phyloP scores from a whole-genome alignment of 352 stramenopile species.

The Pythium chondricola region DNA sequence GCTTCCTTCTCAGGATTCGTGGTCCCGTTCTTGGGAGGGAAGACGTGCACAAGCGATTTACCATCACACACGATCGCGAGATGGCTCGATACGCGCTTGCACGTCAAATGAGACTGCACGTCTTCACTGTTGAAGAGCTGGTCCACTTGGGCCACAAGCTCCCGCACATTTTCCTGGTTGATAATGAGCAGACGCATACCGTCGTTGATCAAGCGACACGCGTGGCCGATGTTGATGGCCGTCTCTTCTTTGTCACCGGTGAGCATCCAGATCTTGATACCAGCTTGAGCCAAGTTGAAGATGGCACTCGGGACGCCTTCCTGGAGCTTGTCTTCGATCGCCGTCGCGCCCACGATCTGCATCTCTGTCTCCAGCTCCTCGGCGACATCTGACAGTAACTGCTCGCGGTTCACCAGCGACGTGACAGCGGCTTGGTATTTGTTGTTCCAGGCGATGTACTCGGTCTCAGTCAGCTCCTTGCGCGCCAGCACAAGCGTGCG shows the following conservation, averaged over 20 bases:
- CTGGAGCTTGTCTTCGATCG: constrained; percentile 93
- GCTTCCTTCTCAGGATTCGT: constrained; percentile 23
- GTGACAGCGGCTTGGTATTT: constrained; percentile 58
- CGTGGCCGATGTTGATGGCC: constrained; percentile 90
- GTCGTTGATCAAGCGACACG: constrained; percentile 65
- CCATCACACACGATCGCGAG: constrained; percentile 62
- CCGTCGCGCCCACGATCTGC: constrained; percentile 83
- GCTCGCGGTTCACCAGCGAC: constrained; percentile 47
- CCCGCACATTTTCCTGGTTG: constrained; percentile 38
- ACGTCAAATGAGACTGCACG: constrained; percentile 40
- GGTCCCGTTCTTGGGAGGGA: constrained; percentile 41
- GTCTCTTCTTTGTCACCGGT: constrained; percentile 94
- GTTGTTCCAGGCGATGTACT: constrained; percentile 62
- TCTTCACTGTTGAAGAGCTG: constrained; percentile 33
- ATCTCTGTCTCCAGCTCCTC: constrained; percentile 68
- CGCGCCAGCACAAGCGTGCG: constrained; percentile 74
- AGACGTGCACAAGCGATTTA: constrained; percentile 68
- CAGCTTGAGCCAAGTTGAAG: constrained; percentile 73
- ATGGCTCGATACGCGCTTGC: constrained; percentile 36
- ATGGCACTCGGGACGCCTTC: constrained; percentile 86
- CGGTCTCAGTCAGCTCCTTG: constrained; percentile 41
- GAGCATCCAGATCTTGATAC: constrained; percentile 95
- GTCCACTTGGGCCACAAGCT: constrained; percentile 47
- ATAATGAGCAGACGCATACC: constrained; percentile 47
- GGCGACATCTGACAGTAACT: constrained; percentile 43